phyloP scores from a whole-genome alignment of 441 rosid genomes.

The Daphne laureola region DNA sequence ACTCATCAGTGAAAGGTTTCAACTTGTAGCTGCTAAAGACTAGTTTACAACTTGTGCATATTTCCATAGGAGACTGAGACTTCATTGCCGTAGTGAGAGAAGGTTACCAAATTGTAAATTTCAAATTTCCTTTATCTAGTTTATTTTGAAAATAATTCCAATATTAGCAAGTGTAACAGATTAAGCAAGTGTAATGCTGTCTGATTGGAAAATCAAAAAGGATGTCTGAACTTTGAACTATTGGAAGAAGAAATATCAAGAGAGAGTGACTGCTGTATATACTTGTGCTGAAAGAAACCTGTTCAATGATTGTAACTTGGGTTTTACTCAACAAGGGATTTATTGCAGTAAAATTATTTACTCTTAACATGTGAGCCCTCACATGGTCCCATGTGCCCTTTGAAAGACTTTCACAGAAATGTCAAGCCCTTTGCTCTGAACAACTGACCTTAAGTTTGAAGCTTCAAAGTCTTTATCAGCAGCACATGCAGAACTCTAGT shows the following conservation, averaged over 20 bases:
- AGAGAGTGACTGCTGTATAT: slow-evolving; percentile 17
- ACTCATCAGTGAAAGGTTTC: slow-evolving; percentile 3
- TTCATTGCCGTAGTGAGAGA: background rate
- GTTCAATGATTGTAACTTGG: slow-evolving; percentile 29
- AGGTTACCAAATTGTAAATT: background rate
- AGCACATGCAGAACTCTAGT: slow-evolving; percentile 25
- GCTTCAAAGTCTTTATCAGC: slow-evolving; percentile 21
- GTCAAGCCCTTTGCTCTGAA: slow-evolving; percentile 6
- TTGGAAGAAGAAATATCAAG: slow-evolving; percentile 17
- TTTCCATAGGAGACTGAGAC: slow-evolving; percentile 9
- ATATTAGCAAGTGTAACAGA: slow-evolving; percentile 10
- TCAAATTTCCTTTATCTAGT: background rate
- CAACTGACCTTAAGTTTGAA: slow-evolving; percentile 20
- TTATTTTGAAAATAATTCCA: slow-evolving; percentile 14
- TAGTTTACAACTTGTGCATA: slow-evolving; percentile 12
- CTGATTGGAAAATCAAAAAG: slow-evolving; percentile 4
- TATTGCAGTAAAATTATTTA: slow-evolving; percentile 37
- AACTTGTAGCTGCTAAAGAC: slow-evolving; percentile 3
- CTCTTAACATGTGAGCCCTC: slow-evolving; percentile 21
- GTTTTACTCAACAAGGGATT: slow-evolving; percentile 26
- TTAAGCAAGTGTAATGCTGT: background rate
- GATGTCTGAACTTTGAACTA: slow-evolving; percentile 6
- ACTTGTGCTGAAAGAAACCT: slow-evolving; percentile 16
- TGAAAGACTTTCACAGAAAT: slow-evolving; percentile 51
- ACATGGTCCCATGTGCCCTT: slow-evolving; percentile 89